These are phyloP conservation scores for Solanum rostratum DNA, from an alignment of 257 asterid species.

Conservation along the genomic window DNA sequence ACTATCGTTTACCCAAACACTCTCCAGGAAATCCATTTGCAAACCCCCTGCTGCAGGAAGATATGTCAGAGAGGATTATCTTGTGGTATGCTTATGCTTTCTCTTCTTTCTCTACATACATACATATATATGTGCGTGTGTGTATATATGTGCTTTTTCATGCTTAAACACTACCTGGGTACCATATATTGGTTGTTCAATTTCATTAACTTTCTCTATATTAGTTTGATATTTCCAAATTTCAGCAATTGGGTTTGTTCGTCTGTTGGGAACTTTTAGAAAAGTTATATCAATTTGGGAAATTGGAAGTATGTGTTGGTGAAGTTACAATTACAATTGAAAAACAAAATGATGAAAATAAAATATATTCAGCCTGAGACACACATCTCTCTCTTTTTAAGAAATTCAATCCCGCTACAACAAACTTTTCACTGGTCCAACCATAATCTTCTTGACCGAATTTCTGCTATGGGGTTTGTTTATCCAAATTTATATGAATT, in stretches of 20 bases:
- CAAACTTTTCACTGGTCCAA: neutral
- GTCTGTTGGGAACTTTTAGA: neutral
- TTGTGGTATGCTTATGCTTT: slow-evolving; percentile 56
- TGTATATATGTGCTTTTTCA: neutral
- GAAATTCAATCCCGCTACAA: neutral
- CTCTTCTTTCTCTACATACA: neutral
- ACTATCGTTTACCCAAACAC: slow-evolving; percentile 29
- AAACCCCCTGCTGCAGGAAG: slow-evolving; percentile 51
- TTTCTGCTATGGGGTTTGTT: neutral
- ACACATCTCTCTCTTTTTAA: too few species aligned
- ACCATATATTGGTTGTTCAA: neutral
- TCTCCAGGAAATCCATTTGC: slow-evolving; percentile 46
- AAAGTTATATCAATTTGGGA: neutral
- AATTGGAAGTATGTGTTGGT: neutral
- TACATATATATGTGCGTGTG: too few species aligned
- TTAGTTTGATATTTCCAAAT: neutral
- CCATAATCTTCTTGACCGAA: neutral
- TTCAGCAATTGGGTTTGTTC: neutral
- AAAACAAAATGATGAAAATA: neutral
- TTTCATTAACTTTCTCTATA: neutral
- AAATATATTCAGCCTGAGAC: too few species aligned
- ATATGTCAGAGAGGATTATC: slow-evolving; percentile 79
- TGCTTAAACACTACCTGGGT: neutral
- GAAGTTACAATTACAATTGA: neutral
- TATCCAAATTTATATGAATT: neutral